Base-by-base conservation (phyloP, 805 yeast genomes). In the Lachancea meyersii region DNA sequence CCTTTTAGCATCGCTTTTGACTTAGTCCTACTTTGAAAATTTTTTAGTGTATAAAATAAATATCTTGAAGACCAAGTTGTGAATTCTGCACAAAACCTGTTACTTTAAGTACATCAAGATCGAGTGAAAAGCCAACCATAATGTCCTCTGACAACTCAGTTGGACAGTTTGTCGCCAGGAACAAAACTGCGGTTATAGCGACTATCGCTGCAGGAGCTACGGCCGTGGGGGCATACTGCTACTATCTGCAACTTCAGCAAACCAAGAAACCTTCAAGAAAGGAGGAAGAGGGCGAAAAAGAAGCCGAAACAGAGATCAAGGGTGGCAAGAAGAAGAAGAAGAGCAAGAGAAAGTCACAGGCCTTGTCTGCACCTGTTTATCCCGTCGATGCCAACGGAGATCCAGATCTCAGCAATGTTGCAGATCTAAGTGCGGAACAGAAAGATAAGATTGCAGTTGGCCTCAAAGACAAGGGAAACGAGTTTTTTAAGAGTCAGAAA, bases 401-500 rank as follows among this genome's bases (percentile, higher is more conserved):
- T 48, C 91, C 91, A 4, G 69, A 67, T 16, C 55, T 84, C 34
- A 65, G 73, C 31, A 57, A 59, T 38, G 65, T 80, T 19, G 58
- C 65, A 9, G 50, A 55, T 3, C 70, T 83, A 47, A 55, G 76
- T 6, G 70, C 60, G 4, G 72, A 68, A 49, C 76, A 77, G 52
- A 80, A 72, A 64, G 81, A 76, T 33, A 69, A 71, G 38, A 74
- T 81, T 73, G 86, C 96, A 4, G 62, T 77, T 41, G 79, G 81
- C 33, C 75, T 91, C 67, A 93, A 93, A 68, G 91, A 82, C 56
- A 88, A 84, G 44, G 99, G 98, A 57, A 93, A 93, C 65, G 73
- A 71, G 40, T 77, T 70, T 45, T 93, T 86, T 73, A 84, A 82
- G 64, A 58, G 60, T 26, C 82, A 85, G 66, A 70, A 82, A 41